Conservation (phyloP, 441 rosid genomes). For the Syzygium malaccense region DNA sequence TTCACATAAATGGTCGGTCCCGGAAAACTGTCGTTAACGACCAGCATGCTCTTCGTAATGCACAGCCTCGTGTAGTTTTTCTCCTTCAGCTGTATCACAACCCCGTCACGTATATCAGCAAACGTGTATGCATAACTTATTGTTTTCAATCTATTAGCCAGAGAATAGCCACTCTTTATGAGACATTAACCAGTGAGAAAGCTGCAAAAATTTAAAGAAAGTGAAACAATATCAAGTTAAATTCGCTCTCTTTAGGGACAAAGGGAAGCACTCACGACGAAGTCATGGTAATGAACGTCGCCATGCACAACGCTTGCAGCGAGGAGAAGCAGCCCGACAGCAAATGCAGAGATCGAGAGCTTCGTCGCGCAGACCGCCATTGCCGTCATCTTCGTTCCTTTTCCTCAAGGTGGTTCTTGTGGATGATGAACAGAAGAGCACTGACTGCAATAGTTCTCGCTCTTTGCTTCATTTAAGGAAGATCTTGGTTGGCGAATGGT, state of each 20-base stretch:
- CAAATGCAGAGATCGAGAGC: not conserved
- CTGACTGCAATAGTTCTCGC: not conserved
- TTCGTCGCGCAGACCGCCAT: not conserved
- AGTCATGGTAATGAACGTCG: not conserved
- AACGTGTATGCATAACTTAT: not conserved
- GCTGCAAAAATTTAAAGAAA: not conserved
- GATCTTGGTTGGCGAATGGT: not conserved
- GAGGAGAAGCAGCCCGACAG: not conserved
- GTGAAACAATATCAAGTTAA: not conserved
- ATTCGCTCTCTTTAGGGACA: not conserved
- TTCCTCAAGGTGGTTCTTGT: not conserved
- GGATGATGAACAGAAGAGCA: not conserved
- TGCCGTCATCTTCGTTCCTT: not conserved
- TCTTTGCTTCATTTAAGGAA: not conserved
- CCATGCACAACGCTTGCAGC: not conserved
- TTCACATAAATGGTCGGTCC: not conserved
- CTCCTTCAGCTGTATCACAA: not conserved
- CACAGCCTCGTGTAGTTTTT: not conserved
- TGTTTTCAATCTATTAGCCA: too few relatives aligned
- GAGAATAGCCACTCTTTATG: too few relatives aligned
- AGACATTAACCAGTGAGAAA: not conserved
- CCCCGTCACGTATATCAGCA: too few relatives aligned
- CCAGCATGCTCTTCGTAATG: not conserved
- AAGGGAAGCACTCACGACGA: not conserved
- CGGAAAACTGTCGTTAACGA: not conserved